Conservation (phyloP, 108 stramenopile species). For the Nannochloropsis oceanica region DNA sequence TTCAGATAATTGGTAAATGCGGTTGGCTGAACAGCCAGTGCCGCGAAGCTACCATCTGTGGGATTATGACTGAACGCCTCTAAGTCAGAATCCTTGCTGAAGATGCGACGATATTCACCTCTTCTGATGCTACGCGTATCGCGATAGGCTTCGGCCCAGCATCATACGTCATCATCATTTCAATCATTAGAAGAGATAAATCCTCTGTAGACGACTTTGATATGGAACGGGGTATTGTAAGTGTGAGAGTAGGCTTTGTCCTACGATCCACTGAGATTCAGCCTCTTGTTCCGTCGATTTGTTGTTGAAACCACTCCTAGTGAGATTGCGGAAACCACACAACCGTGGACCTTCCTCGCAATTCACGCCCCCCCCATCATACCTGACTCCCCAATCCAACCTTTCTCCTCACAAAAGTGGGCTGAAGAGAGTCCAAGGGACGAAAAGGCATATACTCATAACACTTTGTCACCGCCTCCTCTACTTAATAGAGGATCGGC, state of each 20-base stretch:
- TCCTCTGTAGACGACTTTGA: constrained; percentile 81
- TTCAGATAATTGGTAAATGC: constrained; percentile 80
- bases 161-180: constrained; percentile 41
- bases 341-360: background rate
- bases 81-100: constrained; percentile 49
- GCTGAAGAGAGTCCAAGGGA: background rate
- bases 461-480: background rate
- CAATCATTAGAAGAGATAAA: constrained; percentile 73
- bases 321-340: background rate
- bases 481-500: background rate
- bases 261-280: constrained; percentile 93
- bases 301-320: constrained; percentile 18
- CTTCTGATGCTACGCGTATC: constrained; percentile 3
- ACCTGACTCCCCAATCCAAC: background rate
- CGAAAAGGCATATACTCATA: too few species aligned
- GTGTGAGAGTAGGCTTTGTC: constrained; percentile 88
- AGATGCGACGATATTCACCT: constrained; percentile 36
- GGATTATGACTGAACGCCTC: constrained; percentile 53
- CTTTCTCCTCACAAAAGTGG: background rate
- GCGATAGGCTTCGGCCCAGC: constrained; percentile 25
- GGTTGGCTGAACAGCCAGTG: constrained; percentile 49
- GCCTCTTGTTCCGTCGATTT: constrained; percentile 75
- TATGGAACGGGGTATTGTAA: constrained; percentile 84
- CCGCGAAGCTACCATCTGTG: constrained; percentile 52
- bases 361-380: background rate